phyloP scores from a whole-genome alignment of 2,329 filamentous ascomycete genomes.

The Acephala macrosclerotiorum region DNA sequence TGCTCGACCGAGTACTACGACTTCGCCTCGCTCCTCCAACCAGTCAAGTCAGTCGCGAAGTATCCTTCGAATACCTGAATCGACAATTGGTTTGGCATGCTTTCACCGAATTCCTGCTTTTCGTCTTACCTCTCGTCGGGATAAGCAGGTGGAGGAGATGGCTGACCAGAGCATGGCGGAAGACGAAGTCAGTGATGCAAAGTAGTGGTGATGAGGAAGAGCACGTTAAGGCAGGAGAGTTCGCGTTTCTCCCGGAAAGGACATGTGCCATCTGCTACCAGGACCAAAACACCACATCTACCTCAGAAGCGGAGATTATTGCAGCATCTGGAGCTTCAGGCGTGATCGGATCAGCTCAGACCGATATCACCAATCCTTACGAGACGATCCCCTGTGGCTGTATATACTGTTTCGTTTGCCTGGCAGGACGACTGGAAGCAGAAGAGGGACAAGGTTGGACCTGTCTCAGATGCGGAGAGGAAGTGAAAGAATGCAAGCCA shows the following conservation, averaged over 20 bases:
- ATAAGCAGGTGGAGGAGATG: conserved; percentile 93
- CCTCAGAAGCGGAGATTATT: conserved; percentile 78
- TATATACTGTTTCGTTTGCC: conserved; percentile 94
- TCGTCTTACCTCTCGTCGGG: conserved; percentile 94
- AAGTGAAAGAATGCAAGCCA: conserved; percentile 84
- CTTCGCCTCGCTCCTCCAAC: conserved; percentile 87
- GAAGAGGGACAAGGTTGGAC: conserved; percentile 96
- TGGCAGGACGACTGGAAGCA: conserved; percentile 87
- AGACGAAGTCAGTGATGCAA: conserved; percentile 71
- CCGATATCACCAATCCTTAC: conserved; percentile 96
- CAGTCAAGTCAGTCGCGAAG: conserved; percentile 85
- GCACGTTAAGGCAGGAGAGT: conserved; percentile 71
- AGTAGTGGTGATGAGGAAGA: conserved; percentile 58
- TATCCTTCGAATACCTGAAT: conserved; percentile 97
- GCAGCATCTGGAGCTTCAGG: conserved; percentile 72
- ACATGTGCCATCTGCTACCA: conserved; percentile 98
- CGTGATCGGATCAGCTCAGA: conserved; percentile 86
- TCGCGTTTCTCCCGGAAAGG: conserved; percentile 85
- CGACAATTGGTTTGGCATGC: conserved; percentile 98
- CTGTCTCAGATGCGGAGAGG: conserved; percentile 86
- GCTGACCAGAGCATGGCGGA: conserved; percentile 86
- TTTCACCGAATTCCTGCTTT: conserved; percentile 99
- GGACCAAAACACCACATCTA: conserved; percentile 79
- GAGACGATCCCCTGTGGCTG: conserved; percentile 89
- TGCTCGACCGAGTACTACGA: conserved; percentile 84